Evolutionary conservation across 2,329 filamentous ascomycete species (phyloP).

Genomic region (Aspergillus brasiliensis): DNA sequence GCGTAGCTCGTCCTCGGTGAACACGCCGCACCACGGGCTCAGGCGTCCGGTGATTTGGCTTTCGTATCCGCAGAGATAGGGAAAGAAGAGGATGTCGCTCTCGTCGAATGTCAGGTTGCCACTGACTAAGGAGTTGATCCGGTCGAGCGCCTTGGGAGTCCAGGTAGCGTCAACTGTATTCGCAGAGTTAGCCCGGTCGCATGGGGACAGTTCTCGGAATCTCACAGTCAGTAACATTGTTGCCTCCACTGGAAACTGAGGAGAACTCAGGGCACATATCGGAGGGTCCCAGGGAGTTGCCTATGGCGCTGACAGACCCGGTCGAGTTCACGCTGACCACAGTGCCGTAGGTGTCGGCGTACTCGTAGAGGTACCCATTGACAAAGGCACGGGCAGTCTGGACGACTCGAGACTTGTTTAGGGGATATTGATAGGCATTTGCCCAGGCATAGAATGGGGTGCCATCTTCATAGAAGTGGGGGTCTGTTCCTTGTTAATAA

Average conservation of each 20-base stretch:
- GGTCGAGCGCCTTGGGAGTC: conserved; percentile 32
- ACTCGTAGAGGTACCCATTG: conserved; percentile 5
- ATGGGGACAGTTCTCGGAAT: fast-evolving
- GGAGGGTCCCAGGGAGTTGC: conserved; percentile 65
- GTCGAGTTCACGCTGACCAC: conserved; percentile 62
- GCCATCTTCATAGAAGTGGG: conserved; percentile 53
- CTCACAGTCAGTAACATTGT: conserved; percentile 21
- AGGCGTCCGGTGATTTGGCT: conserved; percentile 64
- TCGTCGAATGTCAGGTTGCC: conserved; percentile 58
- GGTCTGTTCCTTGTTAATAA: conserved; percentile 14
- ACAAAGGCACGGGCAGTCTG: background rate
- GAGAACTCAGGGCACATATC: conserved; percentile 62
- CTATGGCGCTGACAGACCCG: conserved; percentile 55
- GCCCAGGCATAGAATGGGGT: conserved; percentile 62
- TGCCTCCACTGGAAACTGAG: conserved; percentile 47
- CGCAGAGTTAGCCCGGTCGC: background rate
- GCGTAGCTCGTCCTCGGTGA: conserved; percentile 63
- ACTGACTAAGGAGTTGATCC: conserved; percentile 57
- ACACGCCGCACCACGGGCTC: conserved; percentile 65
- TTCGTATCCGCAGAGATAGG: conserved; percentile 72
- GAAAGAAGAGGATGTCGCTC: conserved; percentile 60
- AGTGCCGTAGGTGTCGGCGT: conserved; percentile 45
- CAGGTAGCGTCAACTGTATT: conserved; percentile 17
- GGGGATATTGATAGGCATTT: conserved; percentile 56
- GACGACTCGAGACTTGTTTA: background rate